Evolutionary conservation across 441 rosid genomes (phyloP), one percentile per base, ranked within the genome.

Genomic region (Pelargonium myrrhifolium): DNA sequence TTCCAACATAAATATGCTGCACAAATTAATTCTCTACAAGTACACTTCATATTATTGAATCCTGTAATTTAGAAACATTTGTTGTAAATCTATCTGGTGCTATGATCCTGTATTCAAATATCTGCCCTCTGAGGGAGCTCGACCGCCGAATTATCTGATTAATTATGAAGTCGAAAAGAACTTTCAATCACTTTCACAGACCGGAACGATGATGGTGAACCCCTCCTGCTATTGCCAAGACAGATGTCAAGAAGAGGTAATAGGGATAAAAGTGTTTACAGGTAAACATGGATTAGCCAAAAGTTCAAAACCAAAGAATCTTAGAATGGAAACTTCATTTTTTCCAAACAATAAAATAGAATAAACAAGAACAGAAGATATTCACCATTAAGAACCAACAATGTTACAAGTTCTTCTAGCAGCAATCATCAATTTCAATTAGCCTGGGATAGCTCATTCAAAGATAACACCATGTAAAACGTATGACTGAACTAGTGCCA

Each of bases 21-120:
- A 31, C 35, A 31, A 31, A 31, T 31, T 31, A 31, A 31, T 31
- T 31, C 35, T 31, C 21, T 3, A 10, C 18, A 47, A 47, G 4
- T 47, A 47, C 55, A 47, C 55, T 17, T 51, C 56, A 7, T n/a
- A 51, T 51, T 51, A 51, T 51, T 51, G 56, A 51, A 47, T 47
- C 55, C 15, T 47, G n/a, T 47, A 5, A 47, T 47, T n/a, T 6
- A 51, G 8, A 15, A 51, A 51, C 28, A 17, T 56, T 56, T 15
- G 10, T 20, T 21, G 61, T 21, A 56, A 9, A 20, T 21, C 26
- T 56, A 11, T 56, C 28, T 56, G 28, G 28, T 21, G 61, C 61
- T 56, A 3, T 21, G 61, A 21, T 20, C 61, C 22, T 51, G 58
- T 51, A 20, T n/a, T 6, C 5, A 14, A 10, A 14, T 14, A 43